Evolutionary conservation across 768 basidiomycete genomes (phyloP).

Genomic region (Trametes elegans): DNA sequence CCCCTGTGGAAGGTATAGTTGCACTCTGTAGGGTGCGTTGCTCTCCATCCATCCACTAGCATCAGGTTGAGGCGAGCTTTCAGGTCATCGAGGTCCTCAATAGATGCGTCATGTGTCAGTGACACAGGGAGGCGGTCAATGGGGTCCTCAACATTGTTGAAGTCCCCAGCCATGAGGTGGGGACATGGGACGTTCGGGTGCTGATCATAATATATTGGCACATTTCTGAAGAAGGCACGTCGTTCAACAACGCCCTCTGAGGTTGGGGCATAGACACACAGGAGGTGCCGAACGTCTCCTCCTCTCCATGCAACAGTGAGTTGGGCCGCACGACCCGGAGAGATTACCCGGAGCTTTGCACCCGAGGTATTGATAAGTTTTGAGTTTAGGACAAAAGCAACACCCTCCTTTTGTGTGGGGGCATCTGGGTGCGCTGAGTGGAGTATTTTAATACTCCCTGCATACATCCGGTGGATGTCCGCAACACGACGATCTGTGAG

Average conservation of each 20-base stretch:
- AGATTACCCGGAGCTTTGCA: background rate
- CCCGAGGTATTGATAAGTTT: background rate
- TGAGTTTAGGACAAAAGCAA: background rate
- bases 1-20: conserved; percentile 1
- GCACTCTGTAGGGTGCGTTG: background rate
- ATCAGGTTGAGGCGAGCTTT: background rate
- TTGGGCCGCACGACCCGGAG: background rate
- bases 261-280: background rate
- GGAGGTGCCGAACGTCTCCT: background rate
- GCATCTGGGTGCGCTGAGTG: background rate
- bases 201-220: background rate
- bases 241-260: background rate
- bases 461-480: background rate
- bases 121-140: background rate
- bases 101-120: background rate
- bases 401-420: conserved; percentile 1
- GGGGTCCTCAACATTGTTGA: background rate
- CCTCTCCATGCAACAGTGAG: background rate
- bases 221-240: background rate
- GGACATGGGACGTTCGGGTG: background rate
- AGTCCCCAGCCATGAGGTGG: background rate
- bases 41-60: background rate
- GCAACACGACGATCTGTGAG: background rate
- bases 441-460: background rate
- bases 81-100: background rate